These are phyloP conservation scores for Calonectria crousiana DNA, from an alignment of 2,329 filamentous ascomycete species.

Conservation along the genomic window DNA sequence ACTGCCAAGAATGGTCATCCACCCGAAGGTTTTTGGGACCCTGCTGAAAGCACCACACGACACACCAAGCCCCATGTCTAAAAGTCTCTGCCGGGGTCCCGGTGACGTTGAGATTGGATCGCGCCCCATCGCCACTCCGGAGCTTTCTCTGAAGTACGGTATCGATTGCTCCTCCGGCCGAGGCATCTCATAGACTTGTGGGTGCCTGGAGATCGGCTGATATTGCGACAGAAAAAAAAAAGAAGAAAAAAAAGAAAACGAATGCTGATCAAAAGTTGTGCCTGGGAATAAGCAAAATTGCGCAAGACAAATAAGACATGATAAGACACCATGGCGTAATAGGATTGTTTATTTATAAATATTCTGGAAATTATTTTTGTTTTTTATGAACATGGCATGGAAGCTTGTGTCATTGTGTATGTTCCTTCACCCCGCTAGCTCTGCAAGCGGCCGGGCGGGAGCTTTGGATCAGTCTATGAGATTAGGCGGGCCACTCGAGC, in stretches of 20 bases:
- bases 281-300: background rate
- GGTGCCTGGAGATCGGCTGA: background rate
- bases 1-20: constrained; percentile 2
- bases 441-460: background rate
- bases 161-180: background rate
- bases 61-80: background rate
- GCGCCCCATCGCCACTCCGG: constrained; percentile 1
- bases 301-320: background rate
- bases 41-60: constrained; percentile 8
- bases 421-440: background rate
- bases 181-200: background rate
- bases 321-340: background rate
- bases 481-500: background rate
- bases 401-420: background rate
- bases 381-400: background rate
- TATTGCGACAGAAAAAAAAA: background rate
- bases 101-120: constrained; percentile 26
- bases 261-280: background rate
- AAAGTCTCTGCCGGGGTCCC: background rate
- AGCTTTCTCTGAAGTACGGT: background rate
- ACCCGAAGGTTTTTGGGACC: constrained; percentile 11
- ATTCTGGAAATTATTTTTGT: background rate
- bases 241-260: background rate
- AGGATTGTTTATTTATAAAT: background rate
- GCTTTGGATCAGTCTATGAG: background rate